phyloP scores from a whole-genome alignment of 2,329 filamentous ascomycete species.

The Aureobasidium sp. region DNA sequence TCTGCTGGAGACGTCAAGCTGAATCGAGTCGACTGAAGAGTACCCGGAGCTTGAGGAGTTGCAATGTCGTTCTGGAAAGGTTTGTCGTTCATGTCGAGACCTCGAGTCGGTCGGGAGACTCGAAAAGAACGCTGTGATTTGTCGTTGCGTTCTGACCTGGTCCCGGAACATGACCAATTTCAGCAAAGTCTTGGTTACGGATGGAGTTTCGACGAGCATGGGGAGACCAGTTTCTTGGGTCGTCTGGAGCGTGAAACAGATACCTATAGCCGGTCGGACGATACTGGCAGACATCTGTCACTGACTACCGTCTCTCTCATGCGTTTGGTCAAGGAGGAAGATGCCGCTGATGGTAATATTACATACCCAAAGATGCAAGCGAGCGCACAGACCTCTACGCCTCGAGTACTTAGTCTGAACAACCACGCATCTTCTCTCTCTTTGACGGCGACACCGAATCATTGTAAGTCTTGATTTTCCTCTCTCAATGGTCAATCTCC shows the following conservation, averaged over 20 bases:
- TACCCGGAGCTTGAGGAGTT: background rate
- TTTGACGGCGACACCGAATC: background rate
- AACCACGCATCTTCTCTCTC: background rate
- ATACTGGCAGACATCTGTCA: background rate
- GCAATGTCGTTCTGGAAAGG: background rate
- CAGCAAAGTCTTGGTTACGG: background rate
- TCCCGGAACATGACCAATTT: background rate
- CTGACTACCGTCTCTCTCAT: background rate
- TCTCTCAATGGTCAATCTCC: background rate
- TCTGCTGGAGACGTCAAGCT: background rate
- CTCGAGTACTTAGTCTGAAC: background rate
- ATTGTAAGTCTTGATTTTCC: background rate
- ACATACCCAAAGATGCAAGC: background rate
- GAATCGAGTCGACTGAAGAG: background rate
- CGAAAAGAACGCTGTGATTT: background rate
- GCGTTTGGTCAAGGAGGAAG: background rate
- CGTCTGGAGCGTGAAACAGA: background rate
- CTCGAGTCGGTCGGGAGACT: background rate
- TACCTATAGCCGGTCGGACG: background rate
- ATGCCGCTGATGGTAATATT: background rate
- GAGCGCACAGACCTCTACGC: background rate
- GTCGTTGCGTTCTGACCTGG: background rate
- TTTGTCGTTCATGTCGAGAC: background rate
- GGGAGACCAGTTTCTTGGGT: background rate
- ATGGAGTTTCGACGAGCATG: slow-evolving; percentile 4